These are phyloP conservation scores for Spongispora temasekensis DNA, from an alignment of 1,284 basidiomycete species.

Conservation along the genomic window DNA sequence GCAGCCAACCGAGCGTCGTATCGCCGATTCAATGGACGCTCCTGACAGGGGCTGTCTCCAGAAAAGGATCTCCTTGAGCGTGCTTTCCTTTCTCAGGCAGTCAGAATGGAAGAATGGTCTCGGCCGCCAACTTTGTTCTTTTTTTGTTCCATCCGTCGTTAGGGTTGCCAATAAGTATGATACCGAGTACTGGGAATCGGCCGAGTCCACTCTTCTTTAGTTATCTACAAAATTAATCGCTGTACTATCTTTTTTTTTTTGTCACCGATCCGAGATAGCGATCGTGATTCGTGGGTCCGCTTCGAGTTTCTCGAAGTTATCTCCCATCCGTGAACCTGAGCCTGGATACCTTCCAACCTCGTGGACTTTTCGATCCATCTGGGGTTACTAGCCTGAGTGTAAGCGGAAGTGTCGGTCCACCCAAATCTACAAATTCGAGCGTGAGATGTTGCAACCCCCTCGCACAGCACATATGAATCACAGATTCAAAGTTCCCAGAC, in stretches of 20 bases:
- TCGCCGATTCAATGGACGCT: too few species aligned
- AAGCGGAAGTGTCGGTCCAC: not conserved
- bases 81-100: constrained; percentile 17
- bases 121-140: not conserved
- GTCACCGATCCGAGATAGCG: constrained; percentile 16
- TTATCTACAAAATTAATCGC: constrained; percentile 2
- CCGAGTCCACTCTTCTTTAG: constrained; percentile 9
- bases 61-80: too few species aligned
- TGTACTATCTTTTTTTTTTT: not conserved
- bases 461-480: too few species aligned
- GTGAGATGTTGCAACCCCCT: constrained; percentile 9
- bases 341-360: not conserved
- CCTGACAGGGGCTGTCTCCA: too few species aligned
- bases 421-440: not conserved
- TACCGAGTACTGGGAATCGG: constrained; percentile 7
- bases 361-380: constrained; percentile 2
- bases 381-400: not conserved
- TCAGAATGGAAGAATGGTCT: constrained; percentile 17
- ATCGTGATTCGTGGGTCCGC: constrained; percentile 11
- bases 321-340: constrained; percentile 12
- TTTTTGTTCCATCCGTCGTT: not conserved
- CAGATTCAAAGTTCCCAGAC: too few species aligned
- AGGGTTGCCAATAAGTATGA: not conserved
- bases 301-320: not conserved
- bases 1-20: not conserved